Evolutionary conservation across 2,329 filamentous ascomycete genomes (phyloP).

Genomic region (Beauveria rudraprayagi): DNA sequence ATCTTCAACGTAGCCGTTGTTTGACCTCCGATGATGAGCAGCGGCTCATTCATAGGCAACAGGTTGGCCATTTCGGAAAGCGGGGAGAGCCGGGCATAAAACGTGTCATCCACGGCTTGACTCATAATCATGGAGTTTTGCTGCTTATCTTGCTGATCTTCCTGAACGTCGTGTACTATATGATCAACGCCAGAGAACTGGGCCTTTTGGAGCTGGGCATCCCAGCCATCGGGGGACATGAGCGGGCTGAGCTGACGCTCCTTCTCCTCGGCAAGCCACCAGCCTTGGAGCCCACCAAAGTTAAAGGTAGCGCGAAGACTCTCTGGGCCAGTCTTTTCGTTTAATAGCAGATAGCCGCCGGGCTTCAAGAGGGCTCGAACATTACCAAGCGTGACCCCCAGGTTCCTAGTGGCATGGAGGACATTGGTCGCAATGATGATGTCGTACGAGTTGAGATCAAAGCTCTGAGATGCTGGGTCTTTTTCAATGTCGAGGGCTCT

Average conservation of each 20-base stretch:
- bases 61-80: background rate
- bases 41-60: background rate
- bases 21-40: background rate
- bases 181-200: background rate
- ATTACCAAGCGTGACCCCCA: background rate
- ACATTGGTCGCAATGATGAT: slow-evolving; percentile 30
- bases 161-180: background rate
- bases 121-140: background rate
- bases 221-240: background rate
- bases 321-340: slow-evolving; percentile 27
- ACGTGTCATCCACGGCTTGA: background rate
- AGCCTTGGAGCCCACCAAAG: slow-evolving; percentile 22
- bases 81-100: background rate
- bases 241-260: slow-evolving; percentile 11
- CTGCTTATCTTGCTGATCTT: background rate
- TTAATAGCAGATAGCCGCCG: slow-evolving; percentile 36
- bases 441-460: slow-evolving; percentile 24
- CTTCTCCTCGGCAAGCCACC: slow-evolving; percentile 22
- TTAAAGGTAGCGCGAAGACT: slow-evolving; percentile 13
- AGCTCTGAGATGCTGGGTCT: slow-evolving; percentile 24
- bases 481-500: slow-evolving; percentile 6
- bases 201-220: background rate
- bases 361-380: slow-evolving; percentile 16
- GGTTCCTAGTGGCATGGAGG: slow-evolving; percentile 29
- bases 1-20: background rate